Evolutionary conservation across 1,139 yeast species (phyloP).

Genomic region (Hanseniaspora sp.): DNA sequence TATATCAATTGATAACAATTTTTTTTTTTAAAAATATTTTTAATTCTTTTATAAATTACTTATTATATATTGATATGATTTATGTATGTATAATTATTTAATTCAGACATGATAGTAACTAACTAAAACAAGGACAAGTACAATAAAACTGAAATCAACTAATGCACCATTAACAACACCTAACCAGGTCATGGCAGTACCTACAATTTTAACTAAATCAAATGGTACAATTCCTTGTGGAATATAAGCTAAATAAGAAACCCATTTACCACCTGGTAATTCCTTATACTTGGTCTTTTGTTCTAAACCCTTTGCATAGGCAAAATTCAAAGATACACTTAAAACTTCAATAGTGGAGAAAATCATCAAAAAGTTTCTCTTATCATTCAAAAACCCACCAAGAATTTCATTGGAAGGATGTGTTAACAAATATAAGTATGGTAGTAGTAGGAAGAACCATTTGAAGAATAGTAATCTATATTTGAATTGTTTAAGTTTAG

Average conservation of each 20-base stretch:
- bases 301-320: slow-evolving; percentile 26
- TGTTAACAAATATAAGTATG: slow-evolving; percentile 25
- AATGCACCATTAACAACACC: slow-evolving; percentile 33
- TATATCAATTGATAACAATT: neutral
- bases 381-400: slow-evolving; percentile 13
- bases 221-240: slow-evolving; percentile 30
- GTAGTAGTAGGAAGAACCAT: slow-evolving; percentile 26
- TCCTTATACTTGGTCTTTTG: slow-evolving; percentile 23
- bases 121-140: slow-evolving; percentile 32
- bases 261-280: slow-evolving; percentile 24
- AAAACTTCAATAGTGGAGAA: slow-evolving; percentile 31
- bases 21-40: neutral
- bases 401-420: slow-evolving; percentile 15
- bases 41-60: neutral
- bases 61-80: slow-evolving; percentile 8
- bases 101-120: slow-evolving; percentile 21
- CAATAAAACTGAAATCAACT: slow-evolving; percentile 34
- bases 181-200: slow-evolving; percentile 29
- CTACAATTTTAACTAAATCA: slow-evolving; percentile 24
- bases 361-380: slow-evolving; percentile 30
- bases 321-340: slow-evolving; percentile 29
- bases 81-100: neutral
- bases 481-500: slow-evolving; percentile 25
- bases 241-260: slow-evolving; percentile 25
- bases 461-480: slow-evolving; percentile 26